phyloP scores from a whole-genome alignment of 352 stramenopile species.

The Globisporangium rhizosaccharum region DNA sequence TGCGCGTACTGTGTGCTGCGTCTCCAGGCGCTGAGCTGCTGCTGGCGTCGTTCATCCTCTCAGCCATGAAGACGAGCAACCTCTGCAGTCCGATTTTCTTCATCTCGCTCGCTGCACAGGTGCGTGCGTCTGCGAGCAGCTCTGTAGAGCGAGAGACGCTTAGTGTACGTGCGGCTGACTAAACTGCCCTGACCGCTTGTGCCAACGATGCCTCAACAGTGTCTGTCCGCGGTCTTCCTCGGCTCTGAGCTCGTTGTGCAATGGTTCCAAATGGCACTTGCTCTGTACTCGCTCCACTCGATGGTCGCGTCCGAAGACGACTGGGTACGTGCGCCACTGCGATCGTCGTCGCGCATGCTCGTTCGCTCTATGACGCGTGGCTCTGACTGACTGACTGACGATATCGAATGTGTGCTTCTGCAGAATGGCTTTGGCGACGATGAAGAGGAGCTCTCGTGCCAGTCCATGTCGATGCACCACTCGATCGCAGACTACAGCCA shows the following conservation, averaged over 20 bases:
- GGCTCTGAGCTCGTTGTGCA: conserved; percentile 79
- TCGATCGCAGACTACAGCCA: conserved; percentile 79
- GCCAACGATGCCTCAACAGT: conserved; percentile 27
- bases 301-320: conserved; percentile 74
- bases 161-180: background rate
- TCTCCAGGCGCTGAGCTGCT: conserved; percentile 67
- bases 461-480: conserved; percentile 51
- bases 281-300: conserved; percentile 78
- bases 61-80: conserved; percentile 82
- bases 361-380: background rate
- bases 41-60: conserved; percentile 82
- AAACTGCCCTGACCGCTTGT: background rate
- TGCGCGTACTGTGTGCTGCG: background rate
- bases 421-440: conserved; percentile 57
- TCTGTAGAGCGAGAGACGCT: background rate
- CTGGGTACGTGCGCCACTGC: conserved; percentile 32
- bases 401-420: conserved; percentile 1
- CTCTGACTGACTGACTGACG: background rate
- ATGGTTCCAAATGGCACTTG: conserved; percentile 76
- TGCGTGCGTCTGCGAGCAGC: conserved; percentile 6
- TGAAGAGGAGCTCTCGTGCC: conserved; percentile 52
- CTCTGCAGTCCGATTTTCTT: conserved; percentile 82
- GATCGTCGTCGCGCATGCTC: background rate
- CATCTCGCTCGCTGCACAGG: conserved; percentile 73
- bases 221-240: conserved; percentile 74